Percentiles rank a stretch among this genome's conserved stretches.
Evolutionary conservation across 257 asterid genomes (phyloP).

Genomic region (Pogostemon cablin): DNA sequence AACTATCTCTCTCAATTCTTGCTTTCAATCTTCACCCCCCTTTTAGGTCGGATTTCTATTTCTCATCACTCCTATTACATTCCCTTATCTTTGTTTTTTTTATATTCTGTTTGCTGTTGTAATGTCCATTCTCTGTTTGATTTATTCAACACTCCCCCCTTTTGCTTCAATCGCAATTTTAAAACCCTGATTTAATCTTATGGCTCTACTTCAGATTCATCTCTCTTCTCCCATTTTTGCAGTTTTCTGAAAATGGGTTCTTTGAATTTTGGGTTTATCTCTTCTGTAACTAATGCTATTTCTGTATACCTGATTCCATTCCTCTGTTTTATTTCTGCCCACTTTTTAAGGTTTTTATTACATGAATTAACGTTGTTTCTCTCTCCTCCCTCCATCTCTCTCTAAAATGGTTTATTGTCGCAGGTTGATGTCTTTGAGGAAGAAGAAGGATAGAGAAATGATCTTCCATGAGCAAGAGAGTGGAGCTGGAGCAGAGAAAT

Average conservation of each 20-base stretch:
- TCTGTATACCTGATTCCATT: slow-evolving; percentile 38
- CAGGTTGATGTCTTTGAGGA: slow-evolving; percentile 40
- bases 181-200: slow-evolving; percentile 21
- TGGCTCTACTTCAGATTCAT: slow-evolving; percentile 25
- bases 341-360: slow-evolving; percentile 48
- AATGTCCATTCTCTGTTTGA: slow-evolving; percentile 44
- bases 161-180: slow-evolving; percentile 48
- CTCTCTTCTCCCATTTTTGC: slow-evolving; percentile 13
- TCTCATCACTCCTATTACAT: slow-evolving; percentile 4
- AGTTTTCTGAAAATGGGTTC: slow-evolving; percentile 47
- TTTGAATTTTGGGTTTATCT: slow-evolving; percentile 20
- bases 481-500: slow-evolving; percentile 28
- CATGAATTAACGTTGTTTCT: too few species aligned
- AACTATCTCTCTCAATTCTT: slow-evolving; percentile 45
- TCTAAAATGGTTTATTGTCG: neutral
- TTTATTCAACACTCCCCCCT: slow-evolving; percentile 46
- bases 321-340: slow-evolving; percentile 38
- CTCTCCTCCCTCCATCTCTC: too few species aligned
- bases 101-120: slow-evolving; percentile 38
- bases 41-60: slow-evolving; percentile 60
- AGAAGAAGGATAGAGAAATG: slow-evolving; percentile 15
- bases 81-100: neutral
- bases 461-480: slow-evolving; percentile 26
- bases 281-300: slow-evolving; percentile 36
- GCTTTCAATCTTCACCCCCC: slow-evolving; percentile 39